Base-by-base conservation (phyloP, 257 asterid species). In the Rehmannia glutinosa region DNA sequence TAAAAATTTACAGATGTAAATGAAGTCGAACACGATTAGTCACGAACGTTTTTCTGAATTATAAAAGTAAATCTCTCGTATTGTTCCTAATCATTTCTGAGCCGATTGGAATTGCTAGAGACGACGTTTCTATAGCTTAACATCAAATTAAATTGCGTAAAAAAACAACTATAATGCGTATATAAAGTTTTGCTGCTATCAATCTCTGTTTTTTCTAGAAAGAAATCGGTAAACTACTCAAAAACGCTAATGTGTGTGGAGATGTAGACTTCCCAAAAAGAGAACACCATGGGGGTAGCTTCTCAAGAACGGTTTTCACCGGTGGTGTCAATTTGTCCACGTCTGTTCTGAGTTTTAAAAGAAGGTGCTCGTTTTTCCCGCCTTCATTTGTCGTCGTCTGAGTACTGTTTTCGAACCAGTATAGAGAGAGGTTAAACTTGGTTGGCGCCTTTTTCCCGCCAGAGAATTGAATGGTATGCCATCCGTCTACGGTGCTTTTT, bases 251-350 rank as follows among this genome's bases (percentile, higher is more conserved):
- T 27, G 86, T 87, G 51, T 73, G 71, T 32, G 98, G 97, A 66
- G 92, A 80, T 0, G 97, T 83, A 7, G 97, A 92, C 78, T 92
- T 92, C 39, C 98, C 97, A 2, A 87, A 90, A 54, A 78, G 86
- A 57, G 97, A 84, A 71, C 96, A 92, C 98, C 98, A 90, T 4
- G 68, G 20, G 15, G 98, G 98, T 61, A 90, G 94, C 78, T 85
- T 92, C 70, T 23, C 21, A 30, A 92, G 83, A 33, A 90, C 76
- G 12, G 21, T 72, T 41, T 65, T 58, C 8, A 73, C 41, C 5
- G 70, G 84, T n/a, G 89, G 92, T 8, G 96, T 92, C 65, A 72
- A 49, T 69, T 75, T 80, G 78, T 82, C 86, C 1, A 86, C 78
- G 42, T 92, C 97, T 16, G 98, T 87, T 72, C 98, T 77, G 55